Percentiles rank a stretch among this genome's conserved stretches.
Evolutionary conservation across 2,329 filamentous ascomycete genomes (phyloP).

Genomic region (Fusarium sp.): DNA sequence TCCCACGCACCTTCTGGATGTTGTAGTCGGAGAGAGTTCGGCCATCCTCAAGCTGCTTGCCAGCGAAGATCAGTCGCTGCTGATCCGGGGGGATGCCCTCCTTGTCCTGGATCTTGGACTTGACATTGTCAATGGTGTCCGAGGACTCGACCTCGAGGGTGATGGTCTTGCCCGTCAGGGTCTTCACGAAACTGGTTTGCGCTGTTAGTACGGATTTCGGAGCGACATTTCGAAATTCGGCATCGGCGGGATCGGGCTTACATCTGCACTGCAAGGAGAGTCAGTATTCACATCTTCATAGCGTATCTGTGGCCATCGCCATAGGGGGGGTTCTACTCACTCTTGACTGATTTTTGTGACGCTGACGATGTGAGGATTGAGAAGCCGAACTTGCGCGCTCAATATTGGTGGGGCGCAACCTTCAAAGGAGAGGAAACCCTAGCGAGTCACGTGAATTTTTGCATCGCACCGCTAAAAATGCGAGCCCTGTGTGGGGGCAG

Average conservation of each 20-base stretch:
- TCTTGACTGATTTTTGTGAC: slow-evolving; percentile 64
- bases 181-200: slow-evolving; percentile 92
- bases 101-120: slow-evolving; percentile 99
- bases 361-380: slow-evolving; percentile 54
- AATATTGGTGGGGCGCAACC: slow-evolving; percentile 56
- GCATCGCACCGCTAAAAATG: slow-evolving; percentile 13
- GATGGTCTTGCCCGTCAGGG: slow-evolving; percentile 99
- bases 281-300: slow-evolving; percentile 36
- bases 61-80: slow-evolving; percentile 98
- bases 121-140: slow-evolving; percentile 99
- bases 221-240: slow-evolving; percentile 31
- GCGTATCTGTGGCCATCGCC: slow-evolving; percentile 17
- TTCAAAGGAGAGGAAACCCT: slow-evolving; percentile 48
- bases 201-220: slow-evolving; percentile 42
- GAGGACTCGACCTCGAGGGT: slow-evolving; percentile 99
- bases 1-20: slow-evolving; percentile 87
- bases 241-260: slow-evolving; percentile 60
- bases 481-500: slow-evolving; percentile 4
- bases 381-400: slow-evolving; percentile 48
- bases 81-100: slow-evolving; percentile 98
- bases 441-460: slow-evolving; percentile 47
- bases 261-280: slow-evolving; percentile 77
- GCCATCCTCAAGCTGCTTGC: slow-evolving; percentile 99
- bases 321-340: slow-evolving; percentile 55
- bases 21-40: slow-evolving; percentile 98